phyloP scores from a whole-genome alignment of 768 basidiomycete genomes.

The Kwoniella mangroviensis region DNA sequence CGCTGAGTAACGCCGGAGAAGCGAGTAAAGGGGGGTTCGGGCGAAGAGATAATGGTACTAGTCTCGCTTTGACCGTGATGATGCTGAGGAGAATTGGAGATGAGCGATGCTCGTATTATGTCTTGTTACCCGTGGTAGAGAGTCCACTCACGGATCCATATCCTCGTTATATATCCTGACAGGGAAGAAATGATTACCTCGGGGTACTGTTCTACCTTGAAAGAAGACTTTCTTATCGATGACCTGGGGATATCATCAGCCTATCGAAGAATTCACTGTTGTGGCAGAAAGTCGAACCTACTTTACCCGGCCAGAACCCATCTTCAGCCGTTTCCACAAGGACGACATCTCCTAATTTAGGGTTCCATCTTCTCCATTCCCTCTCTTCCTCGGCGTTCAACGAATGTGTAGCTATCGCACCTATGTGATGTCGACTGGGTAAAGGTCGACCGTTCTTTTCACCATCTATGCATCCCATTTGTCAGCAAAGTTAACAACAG shows the following conservation, averaged over 20 bases:
- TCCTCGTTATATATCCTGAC: constrained; percentile 44
- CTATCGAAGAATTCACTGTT: background rate
- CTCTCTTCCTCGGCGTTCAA: constrained; percentile 38
- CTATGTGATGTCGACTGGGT: constrained; percentile 34
- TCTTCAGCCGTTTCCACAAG: constrained; percentile 42
- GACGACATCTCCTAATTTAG: constrained; percentile 45
- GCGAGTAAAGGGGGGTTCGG: constrained; percentile 45
- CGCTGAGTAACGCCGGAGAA: constrained; percentile 31
- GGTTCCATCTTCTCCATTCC: constrained; percentile 46
- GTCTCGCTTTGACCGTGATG: constrained; percentile 48
- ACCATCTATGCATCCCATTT: background rate
- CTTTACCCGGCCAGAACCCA: constrained; percentile 50
- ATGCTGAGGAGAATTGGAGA: constrained; percentile 18
- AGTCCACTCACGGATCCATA: constrained; percentile 36
- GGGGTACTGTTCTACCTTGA: constrained; percentile 43
- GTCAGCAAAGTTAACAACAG: constrained; percentile 6
- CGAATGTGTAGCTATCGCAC: constrained; percentile 27
- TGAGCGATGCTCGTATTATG: background rate
- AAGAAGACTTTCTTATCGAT: constrained; percentile 50
- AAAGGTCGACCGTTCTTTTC: constrained; percentile 22
- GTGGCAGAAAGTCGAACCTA: constrained; percentile 14
- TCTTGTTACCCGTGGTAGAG: too few relatives aligned
- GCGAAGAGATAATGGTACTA: constrained; percentile 43
- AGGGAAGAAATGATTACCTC: constrained; percentile 50
- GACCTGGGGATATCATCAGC: constrained; percentile 25